Evolutionary conservation across 805 yeast genomes (phyloP).

Genomic region (Hanseniaspora taiwanica): DNA sequence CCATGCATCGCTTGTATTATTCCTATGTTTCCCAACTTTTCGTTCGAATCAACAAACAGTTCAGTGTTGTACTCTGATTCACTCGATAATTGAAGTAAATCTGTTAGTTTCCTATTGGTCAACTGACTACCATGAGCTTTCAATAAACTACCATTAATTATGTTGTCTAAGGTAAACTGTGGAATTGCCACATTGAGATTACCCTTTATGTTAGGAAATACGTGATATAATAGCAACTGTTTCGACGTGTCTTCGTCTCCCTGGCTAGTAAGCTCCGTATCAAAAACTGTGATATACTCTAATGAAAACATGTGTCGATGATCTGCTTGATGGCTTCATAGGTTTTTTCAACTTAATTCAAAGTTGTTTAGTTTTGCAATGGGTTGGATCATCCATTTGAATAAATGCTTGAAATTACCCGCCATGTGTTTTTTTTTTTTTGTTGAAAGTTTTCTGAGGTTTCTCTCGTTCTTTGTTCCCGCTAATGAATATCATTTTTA

Average conservation of each 20-base stretch:
- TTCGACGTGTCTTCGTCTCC: constrained; percentile 21
- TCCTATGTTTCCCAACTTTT: constrained; percentile 28
- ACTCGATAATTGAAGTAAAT: not conserved
- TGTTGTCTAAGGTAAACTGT: not conserved
- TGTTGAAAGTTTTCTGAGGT: no score
- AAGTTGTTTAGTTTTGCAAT: no score
- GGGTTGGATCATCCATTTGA: no score
- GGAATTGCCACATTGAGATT: not conserved
- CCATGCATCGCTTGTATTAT: constrained; percentile 29
- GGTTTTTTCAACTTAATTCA: no score
- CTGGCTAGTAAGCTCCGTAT: constrained; percentile 23
- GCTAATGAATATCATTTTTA: no score
- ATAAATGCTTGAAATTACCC: no score
- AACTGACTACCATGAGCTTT: not conserved
- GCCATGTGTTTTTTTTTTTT: no score
- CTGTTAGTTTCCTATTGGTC: not conserved
- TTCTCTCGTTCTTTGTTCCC: no score
- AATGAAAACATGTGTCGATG: constrained; percentile 7
- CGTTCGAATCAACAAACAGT: constrained; percentile 15
- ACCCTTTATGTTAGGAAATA: constrained; percentile 8
- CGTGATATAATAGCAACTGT: constrained; percentile 25
- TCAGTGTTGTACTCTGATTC: not conserved
- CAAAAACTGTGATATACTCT: constrained; percentile 25
- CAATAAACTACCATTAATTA: not conserved
- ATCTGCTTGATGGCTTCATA: no score